Evolutionary conservation across 192 early-diverging fungal species (phyloP), one percentile per base, ranked within the genome.

Genomic region (Gryganskiella cystojenkinii): DNA sequence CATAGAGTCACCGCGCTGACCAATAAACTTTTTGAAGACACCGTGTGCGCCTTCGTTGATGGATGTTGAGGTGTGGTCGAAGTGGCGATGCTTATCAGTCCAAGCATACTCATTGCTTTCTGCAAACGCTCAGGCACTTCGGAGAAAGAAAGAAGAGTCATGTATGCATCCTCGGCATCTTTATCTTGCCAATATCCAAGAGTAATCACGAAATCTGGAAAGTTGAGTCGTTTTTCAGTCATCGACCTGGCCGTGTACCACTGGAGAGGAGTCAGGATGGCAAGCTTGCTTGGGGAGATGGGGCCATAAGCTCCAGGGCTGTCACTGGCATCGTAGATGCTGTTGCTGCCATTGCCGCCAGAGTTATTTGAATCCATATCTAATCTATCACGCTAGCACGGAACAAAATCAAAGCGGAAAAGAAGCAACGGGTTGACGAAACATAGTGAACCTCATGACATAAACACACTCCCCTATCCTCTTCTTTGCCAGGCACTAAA

Each of bases 151-250:
- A 66, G 64, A 24, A 66, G 52, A 47, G 28, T 31, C 54, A 56
- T 66, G 49, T 47, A 56, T 31, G 53, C 64, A 46, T 55, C 52
- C 56, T 66, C 53, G 7, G 64, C 64, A 46, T 66, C 64, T 34
- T 66, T 15, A 33, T 66, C 64, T 24, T 30, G 43, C 64, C 64
- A 66, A 55, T 34, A 66, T 47, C 54, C 53, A 44, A 66, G 15
- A 10, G 49, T 30, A 13, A 19, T 55, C 27, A 56, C 64, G 56
- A 56, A 56, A 25, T 66, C 64, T 6, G 60, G 60, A 62, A 62
- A 62, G 31, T 51, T 50, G 27, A 62, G 60, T 24, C 60, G 60
- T 34, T 50, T 22, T 24, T 6, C 17, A 47, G 19, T 50, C 30
- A 14, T 62, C n/a, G 46, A 22, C 47, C 28, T 62, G 45, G n/a